phyloP scores from a whole-genome alignment of 805 yeast genomes.

The Ogataea glucozyma region DNA sequence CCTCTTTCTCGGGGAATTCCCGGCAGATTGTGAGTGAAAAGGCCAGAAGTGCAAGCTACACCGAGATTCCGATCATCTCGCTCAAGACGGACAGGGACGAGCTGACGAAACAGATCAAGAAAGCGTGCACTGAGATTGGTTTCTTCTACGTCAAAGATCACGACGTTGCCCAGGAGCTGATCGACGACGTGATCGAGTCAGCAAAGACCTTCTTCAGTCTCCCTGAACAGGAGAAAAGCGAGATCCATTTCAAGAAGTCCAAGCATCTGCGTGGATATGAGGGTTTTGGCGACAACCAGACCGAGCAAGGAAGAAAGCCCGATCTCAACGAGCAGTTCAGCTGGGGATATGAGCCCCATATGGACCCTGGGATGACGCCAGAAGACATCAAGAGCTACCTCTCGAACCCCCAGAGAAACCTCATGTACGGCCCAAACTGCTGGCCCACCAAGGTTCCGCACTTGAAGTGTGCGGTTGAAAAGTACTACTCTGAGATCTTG shows the following conservation, averaged over 20 bases:
- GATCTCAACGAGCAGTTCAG: slow-evolving; percentile 25
- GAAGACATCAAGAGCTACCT: slow-evolving; percentile 23
- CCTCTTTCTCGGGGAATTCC: slow-evolving; percentile 18
- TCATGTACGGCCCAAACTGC: slow-evolving; percentile 25
- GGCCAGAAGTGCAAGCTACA: slow-evolving; percentile 18
- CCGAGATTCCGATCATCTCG: slow-evolving; percentile 23
- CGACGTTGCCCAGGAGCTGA: slow-evolving; percentile 27
- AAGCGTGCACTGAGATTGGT: slow-evolving; percentile 30
- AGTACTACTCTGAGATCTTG: slow-evolving; percentile 27
- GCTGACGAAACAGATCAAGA: slow-evolving; percentile 14
- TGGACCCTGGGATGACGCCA: slow-evolving; percentile 32
- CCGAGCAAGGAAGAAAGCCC: slow-evolving; percentile 24
- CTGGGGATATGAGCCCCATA: slow-evolving; percentile 33
- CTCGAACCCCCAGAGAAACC: slow-evolving; percentile 18
- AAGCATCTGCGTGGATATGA: slow-evolving; percentile 24
- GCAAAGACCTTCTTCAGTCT: slow-evolving; percentile 29
- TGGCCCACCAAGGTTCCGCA: slow-evolving; percentile 36
- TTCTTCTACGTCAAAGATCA: slow-evolving; percentile 36
- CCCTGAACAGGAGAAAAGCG: slow-evolving; percentile 26
- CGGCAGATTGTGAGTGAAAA: slow-evolving; percentile 17
- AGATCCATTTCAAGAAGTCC: slow-evolving; percentile 22
- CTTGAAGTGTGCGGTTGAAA: slow-evolving; percentile 25
- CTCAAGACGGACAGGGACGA: slow-evolving; percentile 11
- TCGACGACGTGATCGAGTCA: slow-evolving; percentile 24
- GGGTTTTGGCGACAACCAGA: slow-evolving; percentile 26